Evolutionary conservation across 495 filamentous ascomycete species (phyloP).

Genomic region (Baudoinia panamericana): DNA sequence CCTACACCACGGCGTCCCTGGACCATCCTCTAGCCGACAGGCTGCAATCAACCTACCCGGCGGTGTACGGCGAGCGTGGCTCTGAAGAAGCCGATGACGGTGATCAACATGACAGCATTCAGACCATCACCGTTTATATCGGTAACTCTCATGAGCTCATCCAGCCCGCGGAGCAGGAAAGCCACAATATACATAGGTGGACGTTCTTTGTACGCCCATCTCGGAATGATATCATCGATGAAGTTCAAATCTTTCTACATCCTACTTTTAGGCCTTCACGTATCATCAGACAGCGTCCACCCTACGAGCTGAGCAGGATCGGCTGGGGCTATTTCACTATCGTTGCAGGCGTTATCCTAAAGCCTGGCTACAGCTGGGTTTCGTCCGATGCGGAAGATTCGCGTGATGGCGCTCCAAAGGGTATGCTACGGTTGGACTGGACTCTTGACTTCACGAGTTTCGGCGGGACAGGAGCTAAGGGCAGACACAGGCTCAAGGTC

Average conservation of each 20-base stretch:
- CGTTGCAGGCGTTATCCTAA: conserved; percentile 12
- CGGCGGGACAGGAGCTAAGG: conserved; percentile 16
- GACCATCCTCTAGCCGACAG: conserved; percentile 1
- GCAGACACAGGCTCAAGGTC: conserved; percentile 17
- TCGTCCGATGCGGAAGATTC: conserved; percentile 9
- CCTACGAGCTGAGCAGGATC: conserved; percentile 19
- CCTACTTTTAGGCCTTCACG: conserved; percentile 20
- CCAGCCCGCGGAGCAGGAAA: neutral
- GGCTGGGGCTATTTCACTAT: conserved; percentile 25
- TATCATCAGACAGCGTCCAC: conserved; percentile 15
- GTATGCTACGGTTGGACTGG: conserved; percentile 20
- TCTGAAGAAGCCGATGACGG: conserved; percentile 14
- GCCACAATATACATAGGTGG: conserved; percentile 21
- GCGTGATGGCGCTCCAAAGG: conserved; percentile 4
- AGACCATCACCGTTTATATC: conserved; percentile 22
- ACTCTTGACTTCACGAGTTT: conserved; percentile 20
- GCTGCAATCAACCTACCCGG: conserved; percentile 16
- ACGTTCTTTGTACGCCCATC: conserved; percentile 22
- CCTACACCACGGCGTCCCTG: conserved; percentile 13
- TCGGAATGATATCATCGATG: conserved; percentile 20
- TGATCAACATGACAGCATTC: conserved; percentile 2
- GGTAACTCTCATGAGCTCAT: conserved; percentile 20
- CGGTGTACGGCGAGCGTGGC: conserved; percentile 13
- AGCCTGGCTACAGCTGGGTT: conserved; percentile 20
- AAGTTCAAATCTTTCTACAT: conserved; percentile 22